Base-by-base conservation (phyloP, 306 rosid genomes). In the Hippophae gyantsensis region DNA sequence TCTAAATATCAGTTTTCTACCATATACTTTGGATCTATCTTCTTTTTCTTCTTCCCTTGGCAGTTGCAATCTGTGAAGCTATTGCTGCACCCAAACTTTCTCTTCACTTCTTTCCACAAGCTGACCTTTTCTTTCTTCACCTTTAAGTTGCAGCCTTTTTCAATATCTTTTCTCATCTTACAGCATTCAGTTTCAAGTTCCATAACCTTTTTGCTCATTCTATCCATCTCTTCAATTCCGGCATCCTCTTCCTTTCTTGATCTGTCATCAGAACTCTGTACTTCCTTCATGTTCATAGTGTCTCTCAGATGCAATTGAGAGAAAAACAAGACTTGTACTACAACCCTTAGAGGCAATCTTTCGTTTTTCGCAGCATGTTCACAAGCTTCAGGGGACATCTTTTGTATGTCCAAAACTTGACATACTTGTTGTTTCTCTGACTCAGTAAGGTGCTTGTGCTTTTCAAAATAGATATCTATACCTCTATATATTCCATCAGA, bases 51-150 rank as follows among this genome's bases (percentile, higher is more conserved):
- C 46, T 72, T 83, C 43, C 56, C 55, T 7, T 74, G 82, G 72
- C 71, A 62, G 38, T 65, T 72, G 61, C 60, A 71, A 42, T 77
- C 58, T 13, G 55, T 52, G 32, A 54, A 6, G 10, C 46, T 70
- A 48, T 44, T 69, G 47, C 70, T 54, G 69, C 89, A 83, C 4
- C 86, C 86, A 26, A 83, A 80, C 68, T 80, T 83, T 56, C 84
- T 80, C 78, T 80, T 80, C 89, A 80, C 73, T 54, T 70, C 75
- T 48, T 42, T 60, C 86, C 89, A 83, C 73, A 80, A 62, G 52
- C 82, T 75, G 3, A 23, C 51, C 50, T 73, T 83, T 32, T 67
- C 75, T 52, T 72, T 79, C 70, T 52, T 72, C 60, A 13, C 74
- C 47, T 6, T 55, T 43, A 66, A 61, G 63, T 52, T 57, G 67